These are phyloP conservation scores for Trichaptum fuscoviolaceum DNA, from an alignment of 768 basidiomycete genomes.

Conservation along the genomic window DNA sequence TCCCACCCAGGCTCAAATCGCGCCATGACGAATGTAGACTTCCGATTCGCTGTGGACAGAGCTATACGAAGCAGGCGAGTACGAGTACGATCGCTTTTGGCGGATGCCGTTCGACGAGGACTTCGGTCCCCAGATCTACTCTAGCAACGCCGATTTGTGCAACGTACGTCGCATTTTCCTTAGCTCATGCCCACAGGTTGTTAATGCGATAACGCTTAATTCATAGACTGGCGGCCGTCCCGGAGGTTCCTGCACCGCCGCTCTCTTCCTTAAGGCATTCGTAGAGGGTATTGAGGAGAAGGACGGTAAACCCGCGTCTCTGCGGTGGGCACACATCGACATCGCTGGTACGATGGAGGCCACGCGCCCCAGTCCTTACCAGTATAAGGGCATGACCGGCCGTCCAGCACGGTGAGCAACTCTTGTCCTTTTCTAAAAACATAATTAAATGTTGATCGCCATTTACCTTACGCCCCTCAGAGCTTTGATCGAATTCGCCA, in stretches of 20 bases:
- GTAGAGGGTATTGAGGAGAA: slow-evolving; percentile 67
- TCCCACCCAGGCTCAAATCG: background rate
- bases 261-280: slow-evolving; percentile 81
- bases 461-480: slow-evolving; percentile 6
- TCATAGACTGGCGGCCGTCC: slow-evolving; percentile 63
- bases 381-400: slow-evolving; percentile 75
- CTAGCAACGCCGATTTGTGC: slow-evolving; percentile 76
- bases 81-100: slow-evolving; percentile 83
- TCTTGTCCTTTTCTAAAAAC: background rate
- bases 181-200: slow-evolving; percentile 5
- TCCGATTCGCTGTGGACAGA: slow-evolving; percentile 71
- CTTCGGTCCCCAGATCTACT: slow-evolving; percentile 69
- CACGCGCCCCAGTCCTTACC: slow-evolving; percentile 52
- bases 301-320: slow-evolving; percentile 40
- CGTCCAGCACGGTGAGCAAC: slow-evolving; percentile 64
- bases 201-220: background rate
- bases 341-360: slow-evolving; percentile 79
- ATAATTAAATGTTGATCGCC: background rate
- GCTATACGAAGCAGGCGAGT: slow-evolving; percentile 63
- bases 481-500: slow-evolving; percentile 22
- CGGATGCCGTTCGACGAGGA: slow-evolving; percentile 85
- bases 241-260: slow-evolving; percentile 75
- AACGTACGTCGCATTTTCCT: slow-evolving; percentile 42
- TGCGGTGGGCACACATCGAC: slow-evolving; percentile 87
- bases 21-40: slow-evolving; percentile 34